Percentiles rank a stretch among this genome's conserved stretches.
phyloP scores from a whole-genome alignment of 106 monocot genomes.

The Platanthera zijinensis region DNA sequence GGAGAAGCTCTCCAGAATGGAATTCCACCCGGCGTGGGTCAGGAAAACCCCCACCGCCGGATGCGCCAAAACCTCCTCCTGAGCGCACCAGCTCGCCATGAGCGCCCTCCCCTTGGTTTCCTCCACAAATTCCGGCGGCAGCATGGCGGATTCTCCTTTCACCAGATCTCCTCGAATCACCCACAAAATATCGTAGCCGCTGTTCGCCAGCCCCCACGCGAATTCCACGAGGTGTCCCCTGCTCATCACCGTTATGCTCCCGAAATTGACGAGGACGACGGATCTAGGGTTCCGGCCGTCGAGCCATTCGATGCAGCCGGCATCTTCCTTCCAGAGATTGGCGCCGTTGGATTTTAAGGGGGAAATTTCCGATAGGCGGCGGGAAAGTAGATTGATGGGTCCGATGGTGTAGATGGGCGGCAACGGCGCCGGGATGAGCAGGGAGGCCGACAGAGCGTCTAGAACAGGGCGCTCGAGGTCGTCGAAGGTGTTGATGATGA shows the following conservation, averaged over 20 bases:
- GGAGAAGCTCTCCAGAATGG: constrained; percentile 20
- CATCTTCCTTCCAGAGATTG: constrained; percentile 26
- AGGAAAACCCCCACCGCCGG: constrained; percentile 23
- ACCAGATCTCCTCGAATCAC: constrained; percentile 19
- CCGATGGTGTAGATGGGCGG: constrained; percentile 31
- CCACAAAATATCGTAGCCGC: constrained; percentile 20
- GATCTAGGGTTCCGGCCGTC: neutral
- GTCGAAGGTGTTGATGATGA: constrained; percentile 57
- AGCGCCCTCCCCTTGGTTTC: constrained; percentile 8
- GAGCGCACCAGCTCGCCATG: constrained; percentile 22
- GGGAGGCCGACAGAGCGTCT: constrained; percentile 9
- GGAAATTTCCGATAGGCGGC: constrained; percentile 7
- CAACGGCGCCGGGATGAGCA: constrained; percentile 19
- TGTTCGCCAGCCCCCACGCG: constrained; percentile 23
- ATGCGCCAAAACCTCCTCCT: constrained; percentile 22
- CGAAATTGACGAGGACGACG: constrained; percentile 27
- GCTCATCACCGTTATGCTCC: constrained; percentile 25
- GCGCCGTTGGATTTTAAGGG: neutral
- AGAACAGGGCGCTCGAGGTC: constrained; percentile 33
- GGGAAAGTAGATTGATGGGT: constrained; percentile 18
- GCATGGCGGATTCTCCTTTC: neutral
- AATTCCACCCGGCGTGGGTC: constrained; percentile 32
- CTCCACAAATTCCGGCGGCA: constrained; percentile 15
- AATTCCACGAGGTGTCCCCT: constrained; percentile 23
- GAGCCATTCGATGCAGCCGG: constrained; percentile 15